Percentiles rank a stretch among this genome's conserved stretches.
Evolutionary conservation across 352 stramenopile genomes (phyloP).

Genomic region (Phytophthora palmivora): DNA sequence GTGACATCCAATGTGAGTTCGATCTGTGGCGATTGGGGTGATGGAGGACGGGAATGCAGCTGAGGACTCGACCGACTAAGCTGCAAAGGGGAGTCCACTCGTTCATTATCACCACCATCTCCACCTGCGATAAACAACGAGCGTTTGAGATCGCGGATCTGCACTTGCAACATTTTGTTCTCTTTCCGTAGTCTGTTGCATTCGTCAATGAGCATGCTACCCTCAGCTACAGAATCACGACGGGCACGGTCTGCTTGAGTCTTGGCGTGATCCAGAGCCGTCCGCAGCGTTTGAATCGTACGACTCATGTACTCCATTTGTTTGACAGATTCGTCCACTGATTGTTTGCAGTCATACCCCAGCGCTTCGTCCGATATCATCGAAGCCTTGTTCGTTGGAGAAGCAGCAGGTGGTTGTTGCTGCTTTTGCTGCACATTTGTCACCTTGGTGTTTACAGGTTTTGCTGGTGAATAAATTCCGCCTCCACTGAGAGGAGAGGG

Average conservation of each 20-base stretch:
- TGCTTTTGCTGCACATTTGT: conserved; percentile 17
- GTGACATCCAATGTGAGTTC: conserved; percentile 35
- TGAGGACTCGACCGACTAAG: conserved; percentile 49
- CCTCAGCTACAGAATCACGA: conserved; percentile 78
- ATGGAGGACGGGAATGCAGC: conserved; percentile 24
- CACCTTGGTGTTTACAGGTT: conserved; percentile 10
- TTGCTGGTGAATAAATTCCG: conserved; percentile 34
- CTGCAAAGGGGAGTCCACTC: conserved; percentile 17
- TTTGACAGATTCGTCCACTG: conserved; percentile 76
- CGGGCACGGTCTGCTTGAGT: conserved; percentile 68
- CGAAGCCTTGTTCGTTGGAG: conserved; percentile 1
- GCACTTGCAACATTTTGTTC: conserved; percentile 69
- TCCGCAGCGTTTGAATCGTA: conserved; percentile 69
- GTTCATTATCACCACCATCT: conserved; percentile 3
- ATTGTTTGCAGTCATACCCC: conserved; percentile 80
- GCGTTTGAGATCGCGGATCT: conserved; percentile 71
- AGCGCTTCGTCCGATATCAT: conserved; percentile 52
- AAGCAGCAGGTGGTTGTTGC: conserved; percentile 4
- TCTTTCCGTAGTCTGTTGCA: conserved; percentile 83
- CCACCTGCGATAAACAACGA: conserved; percentile 14
- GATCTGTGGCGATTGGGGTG: conserved; percentile 22
- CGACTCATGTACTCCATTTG: conserved; percentile 87
- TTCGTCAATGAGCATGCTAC: conserved; percentile 81
- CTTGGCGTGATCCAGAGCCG: conserved; percentile 74
- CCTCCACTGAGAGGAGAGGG: conserved; percentile 26